Conservation (phyloP, 352 stramenopile genomes). For the Phytopythium oedochilum region DNA sequence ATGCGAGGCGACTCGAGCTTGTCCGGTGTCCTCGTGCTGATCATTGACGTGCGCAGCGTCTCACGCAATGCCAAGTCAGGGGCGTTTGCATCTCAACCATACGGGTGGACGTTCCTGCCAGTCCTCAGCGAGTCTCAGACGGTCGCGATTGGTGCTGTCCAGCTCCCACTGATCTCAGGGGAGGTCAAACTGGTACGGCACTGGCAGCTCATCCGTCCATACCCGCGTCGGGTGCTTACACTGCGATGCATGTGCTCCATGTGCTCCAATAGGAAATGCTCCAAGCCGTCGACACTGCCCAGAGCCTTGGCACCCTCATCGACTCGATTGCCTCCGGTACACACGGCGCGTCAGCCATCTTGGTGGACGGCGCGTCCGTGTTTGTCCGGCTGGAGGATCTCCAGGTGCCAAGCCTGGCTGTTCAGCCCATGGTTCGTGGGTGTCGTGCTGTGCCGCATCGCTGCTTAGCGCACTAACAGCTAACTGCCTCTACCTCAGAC, state of each 20-base stretch:
- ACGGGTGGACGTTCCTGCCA: slow-evolving; percentile 64
- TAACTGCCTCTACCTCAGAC: slow-evolving; percentile 8
- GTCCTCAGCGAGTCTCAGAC: slow-evolving; percentile 31
- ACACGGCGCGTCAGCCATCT: slow-evolving; percentile 15
- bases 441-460: not conserved
- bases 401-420: slow-evolving; percentile 31
- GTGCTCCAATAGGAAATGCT: slow-evolving; percentile 31
- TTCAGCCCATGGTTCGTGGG: slow-evolving; percentile 35
- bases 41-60: slow-evolving; percentile 59
- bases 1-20: slow-evolving; percentile 32
- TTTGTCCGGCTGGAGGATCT: slow-evolving; percentile 65
- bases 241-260: not conserved
- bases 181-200: slow-evolving; percentile 51
- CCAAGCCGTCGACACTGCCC: slow-evolving; percentile 10
- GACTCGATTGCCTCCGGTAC: slow-evolving; percentile 34
- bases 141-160: slow-evolving; percentile 31
- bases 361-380: slow-evolving; percentile 44
- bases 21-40: slow-evolving; percentile 18
- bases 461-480: not conserved
- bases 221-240: not conserved
- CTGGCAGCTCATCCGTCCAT: not conserved
- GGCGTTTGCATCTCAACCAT: slow-evolving; percentile 31
- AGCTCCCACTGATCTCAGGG: slow-evolving; percentile 61
- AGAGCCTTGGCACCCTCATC: slow-evolving; percentile 23
- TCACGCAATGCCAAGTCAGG: slow-evolving; percentile 40